Percentiles rank a stretch among this genome's conserved stretches.
Conservation (phyloP, 2,329 filamentous ascomycete genomes). For the Sporothrix sp. region DNA sequence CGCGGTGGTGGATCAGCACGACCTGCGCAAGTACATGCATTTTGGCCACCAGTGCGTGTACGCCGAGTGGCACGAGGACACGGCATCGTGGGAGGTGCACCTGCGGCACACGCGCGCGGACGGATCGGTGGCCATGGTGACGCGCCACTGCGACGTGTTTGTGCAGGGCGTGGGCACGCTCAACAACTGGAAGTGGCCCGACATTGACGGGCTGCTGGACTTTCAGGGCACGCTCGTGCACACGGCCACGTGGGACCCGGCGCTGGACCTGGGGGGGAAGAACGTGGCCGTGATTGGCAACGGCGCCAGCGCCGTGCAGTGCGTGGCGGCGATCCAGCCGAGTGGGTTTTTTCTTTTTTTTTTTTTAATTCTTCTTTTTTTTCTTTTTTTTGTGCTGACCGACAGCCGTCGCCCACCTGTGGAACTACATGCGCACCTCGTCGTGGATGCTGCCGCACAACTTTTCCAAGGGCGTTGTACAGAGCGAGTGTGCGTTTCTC, state of each 20-base stretch:
- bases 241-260: conserved; percentile 22
- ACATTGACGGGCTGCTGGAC: conserved; percentile 25
- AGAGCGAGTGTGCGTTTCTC: too few species aligned
- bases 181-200: conserved; percentile 21
- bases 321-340: conserved; percentile 20
- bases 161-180: conserved; percentile 17
- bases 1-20: conserved; percentile 23
- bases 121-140: conserved; percentile 4
- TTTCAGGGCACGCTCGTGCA: conserved; percentile 25
- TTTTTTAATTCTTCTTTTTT: too few species aligned
- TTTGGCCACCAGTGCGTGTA: conserved; percentile 20
- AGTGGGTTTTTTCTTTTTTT: too few species aligned
- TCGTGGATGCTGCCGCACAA: too few species aligned
- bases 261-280: conserved; percentile 19
- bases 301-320: conserved; percentile 25
- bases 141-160: conserved; percentile 15
- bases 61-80: conserved; percentile 34
- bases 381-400: too few species aligned
- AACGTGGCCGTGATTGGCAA: conserved; percentile 24
- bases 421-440: too few species aligned
- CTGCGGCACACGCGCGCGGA: conserved; percentile 19
- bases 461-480: too few species aligned
- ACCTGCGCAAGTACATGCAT: conserved; percentile 32
- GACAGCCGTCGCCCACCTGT: too few species aligned
- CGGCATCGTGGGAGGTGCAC: conserved; percentile 26